Base-by-base conservation (phyloP, 108 stramenopile genomes). In the Pseudonitzschia pungens region DNA sequence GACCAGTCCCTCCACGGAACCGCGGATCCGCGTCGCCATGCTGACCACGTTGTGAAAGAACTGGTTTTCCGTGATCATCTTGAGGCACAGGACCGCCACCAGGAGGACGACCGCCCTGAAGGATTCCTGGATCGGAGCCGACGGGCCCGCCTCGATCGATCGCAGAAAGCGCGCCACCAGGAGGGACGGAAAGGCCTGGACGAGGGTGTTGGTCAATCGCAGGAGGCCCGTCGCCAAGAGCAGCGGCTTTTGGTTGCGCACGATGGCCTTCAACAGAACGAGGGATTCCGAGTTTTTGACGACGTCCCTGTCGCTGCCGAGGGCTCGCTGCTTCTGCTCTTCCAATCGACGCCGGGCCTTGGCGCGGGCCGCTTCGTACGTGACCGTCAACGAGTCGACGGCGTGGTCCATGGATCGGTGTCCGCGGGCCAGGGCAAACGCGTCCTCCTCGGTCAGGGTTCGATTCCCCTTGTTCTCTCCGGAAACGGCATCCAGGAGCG, bases 61-160 rank as follows among this genome's bases (percentile, higher is more conserved):
- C 70, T 85, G 84, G 68, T 95, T 97, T 72, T 97, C 96, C 12
- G 92, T 78, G 21, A 93, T 69, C 84, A 91, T 95, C 82, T 97
- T 97, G 28, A 85, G 22, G 27, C 58, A 70, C 56, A 92, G 58
- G 8, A 92, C 87, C 21, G 64, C 44, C 12, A 90, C 80, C 29
- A 90, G 57, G 28, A 69, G 27, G 9, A 84, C 21, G 1, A 86
- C 87, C 15, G 89, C 79, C 21, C 32, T 36, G 41, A 92, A 14
- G 44, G 89, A 83, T 53, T 84, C 67, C 11, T 69, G 65, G 18
- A 79, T 45, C 15, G 70, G 80, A 27, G 71, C 15, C 7, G 81
- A 24, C 27, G 66, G 57, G 16, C 92, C 92, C 12, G 84, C 80
- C 74, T 93, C 92, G 55, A 90, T 76, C 52, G 82, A 74, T 15